Evolutionary conservation across 2,329 filamentous ascomycete species (phyloP), one percentile per base, ranked within the genome.

Genomic region (Fusarium sp.): DNA sequence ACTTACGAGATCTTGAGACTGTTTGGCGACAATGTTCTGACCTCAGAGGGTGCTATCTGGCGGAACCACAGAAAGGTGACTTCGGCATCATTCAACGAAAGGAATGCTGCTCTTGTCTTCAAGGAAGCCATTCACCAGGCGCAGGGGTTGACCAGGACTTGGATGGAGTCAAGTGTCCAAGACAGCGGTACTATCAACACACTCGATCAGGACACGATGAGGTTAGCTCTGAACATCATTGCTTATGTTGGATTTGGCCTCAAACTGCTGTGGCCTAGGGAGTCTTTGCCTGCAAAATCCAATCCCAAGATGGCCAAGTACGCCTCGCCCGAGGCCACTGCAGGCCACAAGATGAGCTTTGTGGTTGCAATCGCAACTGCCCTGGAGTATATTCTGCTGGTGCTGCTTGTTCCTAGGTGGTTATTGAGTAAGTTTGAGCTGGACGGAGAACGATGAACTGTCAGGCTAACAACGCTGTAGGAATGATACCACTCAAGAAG

Each of bases 1-100:
- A 74, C 73, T 22, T 83, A 82, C 70, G 74, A 69, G 59, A 77
- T 81, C 45, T 67, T 83, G 54, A 69, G 74, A 16, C 74, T 78
- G 58, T 94, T 91, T 76, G 92, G 92, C 38, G 84, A 88, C 59
- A 95, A 93, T 76, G 85, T 94, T 3, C 80, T 94, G 24, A 88
- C 88, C 1, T 89, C 90, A 4, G 92, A 94, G 78, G 92, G 92
- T 2, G 76, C 82, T 2, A 80, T 86, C 29, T 95, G 92, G 92
- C 89, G 89, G 32, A 85, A 87, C 79, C 92, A 95, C 77, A 87
- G 92, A 66, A 93, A 92, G 79, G 86, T 90, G 45, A 91, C 89
- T 1, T 87, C 90, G 29, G 88, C 91, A 1, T 88, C 88, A 6
- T 94, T 95, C 79, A 93, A 91, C 61, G 92, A 95, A 81, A 89